Percentiles rank a stretch among this genome's conserved stretches.
These are phyloP conservation scores for Stenocarpella maydis DNA, from an alignment of 2,329 filamentous ascomycete genomes.

Conservation along the genomic window DNA sequence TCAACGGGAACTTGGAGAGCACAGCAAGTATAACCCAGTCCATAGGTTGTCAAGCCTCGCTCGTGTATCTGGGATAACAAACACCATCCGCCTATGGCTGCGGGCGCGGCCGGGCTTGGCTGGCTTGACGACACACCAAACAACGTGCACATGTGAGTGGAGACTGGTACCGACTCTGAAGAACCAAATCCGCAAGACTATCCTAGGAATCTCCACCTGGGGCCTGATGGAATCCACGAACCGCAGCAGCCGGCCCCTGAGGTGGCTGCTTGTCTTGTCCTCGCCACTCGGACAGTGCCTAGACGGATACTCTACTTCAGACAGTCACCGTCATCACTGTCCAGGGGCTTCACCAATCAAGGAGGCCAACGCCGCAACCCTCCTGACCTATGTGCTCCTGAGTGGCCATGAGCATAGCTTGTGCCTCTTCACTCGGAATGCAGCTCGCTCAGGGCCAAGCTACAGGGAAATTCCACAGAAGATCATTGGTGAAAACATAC, in stretches of 20 bases:
- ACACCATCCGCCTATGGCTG: neutral
- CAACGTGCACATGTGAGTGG: too few species aligned
- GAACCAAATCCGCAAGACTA: neutral
- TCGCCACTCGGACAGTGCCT: slow-evolving; percentile 19
- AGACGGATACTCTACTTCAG: slow-evolving; percentile 10
- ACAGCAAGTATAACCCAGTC: neutral
- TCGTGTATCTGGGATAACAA: neutral
- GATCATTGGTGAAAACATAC: neutral
- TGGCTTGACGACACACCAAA: neutral
- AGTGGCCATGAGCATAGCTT: neutral
- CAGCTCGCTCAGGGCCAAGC: neutral
- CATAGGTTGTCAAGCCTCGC: neutral
- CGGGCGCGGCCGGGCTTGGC: too few species aligned
- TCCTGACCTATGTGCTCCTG: neutral
- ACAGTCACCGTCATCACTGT: neutral
- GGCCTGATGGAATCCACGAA: neutral
- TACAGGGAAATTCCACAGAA: neutral
- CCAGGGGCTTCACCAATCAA: neutral
- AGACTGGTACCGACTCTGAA: slow-evolving; percentile 15
- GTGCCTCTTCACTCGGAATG: slow-evolving; percentile 10
- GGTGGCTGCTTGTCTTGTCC: neutral
- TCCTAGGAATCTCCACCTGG: neutral
- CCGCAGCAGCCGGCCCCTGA: neutral
- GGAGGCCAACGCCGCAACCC: neutral
- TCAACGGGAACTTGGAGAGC: neutral